These are phyloP conservation scores for Naegleria gruberi DNA, from an alignment of 208 protist species.

Conservation along the genomic window DNA sequence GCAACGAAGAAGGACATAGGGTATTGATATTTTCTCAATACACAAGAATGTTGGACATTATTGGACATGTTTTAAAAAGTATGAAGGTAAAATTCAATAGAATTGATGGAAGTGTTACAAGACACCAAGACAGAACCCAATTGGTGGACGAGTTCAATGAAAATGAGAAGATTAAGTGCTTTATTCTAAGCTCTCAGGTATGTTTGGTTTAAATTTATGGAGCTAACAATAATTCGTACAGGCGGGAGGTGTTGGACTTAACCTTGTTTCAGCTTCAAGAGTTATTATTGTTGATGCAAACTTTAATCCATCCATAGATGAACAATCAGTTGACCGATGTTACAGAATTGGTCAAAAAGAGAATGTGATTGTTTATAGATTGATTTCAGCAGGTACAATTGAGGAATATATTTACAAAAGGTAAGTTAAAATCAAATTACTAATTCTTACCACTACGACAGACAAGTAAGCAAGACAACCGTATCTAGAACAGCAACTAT, in stretches of 20 bases:
- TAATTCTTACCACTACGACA: too few relatives aligned
- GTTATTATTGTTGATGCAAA: slow-evolving; percentile 92
- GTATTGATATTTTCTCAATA: not conserved
- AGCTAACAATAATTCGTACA: too few relatives aligned
- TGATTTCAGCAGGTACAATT: slow-evolving; percentile 87
- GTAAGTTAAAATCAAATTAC: too few relatives aligned
- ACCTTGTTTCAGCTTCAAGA: too few relatives aligned
- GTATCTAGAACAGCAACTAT: not conserved
- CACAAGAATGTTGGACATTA: not conserved
- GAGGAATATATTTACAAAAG: slow-evolving; percentile 98
- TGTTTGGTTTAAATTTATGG: too few relatives aligned
- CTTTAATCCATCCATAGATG: slow-evolving; percentile 90
- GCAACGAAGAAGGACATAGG: not conserved
- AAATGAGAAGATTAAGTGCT: slow-evolving; percentile 22
- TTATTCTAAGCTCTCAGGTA: slow-evolving; percentile 80
- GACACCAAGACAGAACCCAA: slow-evolving; percentile 15
- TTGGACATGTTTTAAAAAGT: not conserved
- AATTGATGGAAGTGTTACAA: not conserved
- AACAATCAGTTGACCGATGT: slow-evolving; percentile 72
- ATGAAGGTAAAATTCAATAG: not conserved
- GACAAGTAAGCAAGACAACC: not conserved
- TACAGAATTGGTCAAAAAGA: slow-evolving; percentile 92
- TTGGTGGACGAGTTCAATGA: slow-evolving; percentile 74
- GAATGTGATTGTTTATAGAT: slow-evolving; percentile 85
- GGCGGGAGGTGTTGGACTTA: slow-evolving; percentile 94